These are phyloP conservation scores for Ambrosia hybrid DNA, from an alignment of 140 eudicot species.

Conservation along the genomic window DNA sequence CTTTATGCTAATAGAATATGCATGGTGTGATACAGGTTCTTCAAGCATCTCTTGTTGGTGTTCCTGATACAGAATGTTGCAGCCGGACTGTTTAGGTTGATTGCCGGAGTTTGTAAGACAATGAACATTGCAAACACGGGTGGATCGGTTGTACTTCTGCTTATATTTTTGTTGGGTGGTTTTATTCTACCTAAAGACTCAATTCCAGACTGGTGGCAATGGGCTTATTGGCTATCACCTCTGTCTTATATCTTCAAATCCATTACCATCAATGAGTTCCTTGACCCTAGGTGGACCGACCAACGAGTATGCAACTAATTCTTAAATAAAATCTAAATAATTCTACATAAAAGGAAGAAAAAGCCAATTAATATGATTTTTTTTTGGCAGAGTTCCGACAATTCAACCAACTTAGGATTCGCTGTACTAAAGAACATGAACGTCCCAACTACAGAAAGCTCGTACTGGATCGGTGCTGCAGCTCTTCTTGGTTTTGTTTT, in stretches of 20 bases:
- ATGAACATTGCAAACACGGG: constrained; percentile 64
- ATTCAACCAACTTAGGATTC: constrained; percentile 44
- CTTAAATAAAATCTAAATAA: background rate
- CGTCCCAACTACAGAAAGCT: constrained; percentile 42
- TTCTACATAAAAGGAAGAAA: background rate
- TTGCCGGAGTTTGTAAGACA: constrained; percentile 78
- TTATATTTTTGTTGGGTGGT: constrained; percentile 72
- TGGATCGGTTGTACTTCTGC: constrained; percentile 49
- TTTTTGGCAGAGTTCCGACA: constrained; percentile 40
- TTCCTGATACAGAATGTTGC: constrained; percentile 69
- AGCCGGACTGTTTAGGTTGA: constrained; percentile 59
- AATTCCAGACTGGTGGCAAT: constrained; percentile 62
- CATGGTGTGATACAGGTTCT: constrained; percentile 49
- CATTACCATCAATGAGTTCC: constrained; percentile 70
- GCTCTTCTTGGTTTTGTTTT: constrained; percentile 59
- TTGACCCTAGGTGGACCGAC: constrained; percentile 60
- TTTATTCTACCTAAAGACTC: constrained; percentile 57
- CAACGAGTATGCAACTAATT: constrained; percentile 29
- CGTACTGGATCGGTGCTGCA: constrained; percentile 60
- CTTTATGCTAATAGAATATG: constrained; percentile 10
- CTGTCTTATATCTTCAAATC: constrained; percentile 80
- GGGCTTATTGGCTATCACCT: constrained; percentile 84
- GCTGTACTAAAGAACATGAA: constrained; percentile 49
- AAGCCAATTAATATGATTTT: background rate
- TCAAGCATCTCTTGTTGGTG: constrained; percentile 65